Percentiles rank a stretch among this genome's conserved stretches.
phyloP scores from a whole-genome alignment of 352 stramenopile genomes.

The Pythium biforme region DNA sequence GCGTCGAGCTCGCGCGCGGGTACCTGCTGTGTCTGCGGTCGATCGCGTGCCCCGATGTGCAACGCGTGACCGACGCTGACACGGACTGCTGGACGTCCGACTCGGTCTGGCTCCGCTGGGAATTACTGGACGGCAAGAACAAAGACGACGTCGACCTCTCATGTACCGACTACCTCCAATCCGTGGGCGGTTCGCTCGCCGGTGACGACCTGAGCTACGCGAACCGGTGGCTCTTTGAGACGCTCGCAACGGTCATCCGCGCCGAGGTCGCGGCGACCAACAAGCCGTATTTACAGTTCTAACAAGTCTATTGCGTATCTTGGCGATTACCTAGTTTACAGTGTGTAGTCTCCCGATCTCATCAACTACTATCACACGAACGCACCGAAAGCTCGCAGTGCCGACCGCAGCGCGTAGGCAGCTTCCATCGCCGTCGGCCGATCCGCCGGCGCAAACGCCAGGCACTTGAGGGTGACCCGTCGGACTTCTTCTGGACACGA shows the following conservation, averaged over 20 bases:
- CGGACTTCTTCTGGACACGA: constrained; percentile 19
- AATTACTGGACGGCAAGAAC: constrained; percentile 4
- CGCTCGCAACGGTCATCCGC: constrained; percentile 5
- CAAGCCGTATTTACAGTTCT: constrained; percentile 8
- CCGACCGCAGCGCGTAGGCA: constrained; percentile 21
- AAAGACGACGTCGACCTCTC: constrained; percentile 7
- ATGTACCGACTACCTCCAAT: constrained; percentile 9
- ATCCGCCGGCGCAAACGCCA: constrained; percentile 23
- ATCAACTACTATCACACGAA: not conserved
- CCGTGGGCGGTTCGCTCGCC: constrained; percentile 10
- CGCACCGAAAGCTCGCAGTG: not conserved
- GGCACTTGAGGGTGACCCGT: constrained; percentile 21
- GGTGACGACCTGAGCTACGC: constrained; percentile 14
- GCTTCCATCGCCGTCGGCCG: constrained; percentile 27
- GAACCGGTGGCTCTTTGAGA: constrained; percentile 9
- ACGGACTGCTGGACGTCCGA: constrained; percentile 17
- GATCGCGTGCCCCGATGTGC: constrained; percentile 7
- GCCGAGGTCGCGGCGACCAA: constrained; percentile 9
- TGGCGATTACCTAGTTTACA: not conserved
- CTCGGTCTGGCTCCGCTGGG: constrained; percentile 19
- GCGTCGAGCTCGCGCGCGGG: constrained; percentile 7
- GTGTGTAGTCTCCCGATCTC: too few species aligned
- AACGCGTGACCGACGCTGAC: not conserved
- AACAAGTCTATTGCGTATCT: not conserved
- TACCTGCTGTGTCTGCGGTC: constrained; percentile 3